A percentile compares a stretch with the other conserved stretches of the same genome.
These are phyloP conservation scores for Pyropia haitanensis DNA, from an alignment of 23 red algal genomes.

Conservation along the genomic window DNA sequence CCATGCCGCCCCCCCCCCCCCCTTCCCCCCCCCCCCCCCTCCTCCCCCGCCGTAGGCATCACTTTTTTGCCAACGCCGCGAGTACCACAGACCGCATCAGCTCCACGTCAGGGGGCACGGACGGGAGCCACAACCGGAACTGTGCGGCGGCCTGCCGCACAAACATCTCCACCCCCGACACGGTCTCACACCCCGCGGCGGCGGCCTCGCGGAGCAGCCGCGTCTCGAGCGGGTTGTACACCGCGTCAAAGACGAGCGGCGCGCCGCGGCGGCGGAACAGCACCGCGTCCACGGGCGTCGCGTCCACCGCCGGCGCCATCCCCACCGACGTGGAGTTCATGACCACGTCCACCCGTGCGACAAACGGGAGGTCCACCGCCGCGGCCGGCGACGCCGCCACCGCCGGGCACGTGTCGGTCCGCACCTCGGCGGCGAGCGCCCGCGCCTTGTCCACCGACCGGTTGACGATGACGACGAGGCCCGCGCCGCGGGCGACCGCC, in stretches of 20 bases:
- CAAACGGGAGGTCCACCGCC: background rate
- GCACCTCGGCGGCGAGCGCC: conserved; percentile 41
- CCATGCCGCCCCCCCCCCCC: too few relatives aligned
- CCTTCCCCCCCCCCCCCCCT: too few relatives aligned
- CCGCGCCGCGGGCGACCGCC: conserved; percentile 34
- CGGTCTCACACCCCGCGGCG: conserved; percentile 35
- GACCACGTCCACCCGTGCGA: conserved; percentile 50
- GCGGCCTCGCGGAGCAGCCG: conserved; percentile 52
- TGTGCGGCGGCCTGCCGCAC: conserved; percentile 84
- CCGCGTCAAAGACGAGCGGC: conserved; percentile 79
- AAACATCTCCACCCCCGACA: conserved; percentile 96
- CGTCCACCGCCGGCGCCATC: conserved; percentile 67
- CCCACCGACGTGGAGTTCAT: conserved; percentile 91
- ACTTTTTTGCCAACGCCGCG: too few relatives aligned
- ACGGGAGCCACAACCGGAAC: conserved; percentile 74
- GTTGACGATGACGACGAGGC: conserved; percentile 60
- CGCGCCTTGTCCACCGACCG: conserved; percentile 50
- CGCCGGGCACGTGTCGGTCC: conserved; percentile 7
- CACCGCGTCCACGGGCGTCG: conserved; percentile 24
- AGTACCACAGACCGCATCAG: conserved; percentile 75
- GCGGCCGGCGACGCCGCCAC: background rate
- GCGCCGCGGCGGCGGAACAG: background rate
- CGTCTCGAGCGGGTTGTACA: conserved; percentile 89
- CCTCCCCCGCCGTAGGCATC: too few relatives aligned
- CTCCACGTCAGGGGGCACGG: conserved; percentile 16